Conservation (phyloP, 2,329 filamentous ascomycete species). For the Nigrospora sphaerica region DNA sequence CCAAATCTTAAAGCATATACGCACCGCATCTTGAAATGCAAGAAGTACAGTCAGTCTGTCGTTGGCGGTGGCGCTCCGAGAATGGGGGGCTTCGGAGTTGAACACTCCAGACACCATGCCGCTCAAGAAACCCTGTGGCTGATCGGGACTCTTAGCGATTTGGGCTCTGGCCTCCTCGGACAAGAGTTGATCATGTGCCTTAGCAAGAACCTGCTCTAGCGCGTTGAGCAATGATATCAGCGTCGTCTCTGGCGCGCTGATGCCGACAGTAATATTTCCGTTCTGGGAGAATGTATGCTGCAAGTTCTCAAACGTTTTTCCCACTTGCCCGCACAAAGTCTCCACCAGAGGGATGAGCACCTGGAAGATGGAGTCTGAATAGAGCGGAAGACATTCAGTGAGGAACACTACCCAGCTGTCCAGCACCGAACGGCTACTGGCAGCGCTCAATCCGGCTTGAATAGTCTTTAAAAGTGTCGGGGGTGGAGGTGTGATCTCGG, state of each 20-base stretch:
- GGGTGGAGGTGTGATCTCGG: constrained; percentile 46
- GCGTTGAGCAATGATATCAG: constrained; percentile 86
- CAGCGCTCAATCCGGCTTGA: constrained; percentile 70
- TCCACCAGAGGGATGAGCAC: constrained; percentile 86
- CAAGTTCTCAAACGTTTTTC: constrained; percentile 63
- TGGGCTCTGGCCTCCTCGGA: constrained; percentile 66
- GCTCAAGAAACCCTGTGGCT: constrained; percentile 82
- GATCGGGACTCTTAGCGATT: constrained; percentile 70
- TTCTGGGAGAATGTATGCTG: constrained; percentile 51
- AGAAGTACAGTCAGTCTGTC: constrained; percentile 87
- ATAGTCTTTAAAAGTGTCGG: constrained; percentile 75
- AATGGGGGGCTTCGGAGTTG: constrained; percentile 66
- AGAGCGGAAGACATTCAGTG: constrained; percentile 74
- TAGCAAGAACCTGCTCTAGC: constrained; percentile 82
- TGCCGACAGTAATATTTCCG: constrained; percentile 20
- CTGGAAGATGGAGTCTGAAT: constrained; percentile 79
- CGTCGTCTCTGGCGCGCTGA: constrained; percentile 57
- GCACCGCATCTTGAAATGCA: constrained; percentile 94
- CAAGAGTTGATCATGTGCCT: constrained; percentile 75
- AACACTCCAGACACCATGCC: constrained; percentile 93
- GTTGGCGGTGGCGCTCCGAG: constrained; percentile 82
- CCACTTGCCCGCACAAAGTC: constrained; percentile 76
- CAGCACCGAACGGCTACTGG: constrained; percentile 66
- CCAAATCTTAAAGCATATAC: constrained; percentile 91
- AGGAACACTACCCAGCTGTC: constrained; percentile 91